Base-by-base conservation (phyloP, 1,284 basidiomycete species). In the Ustanciosporium gigantosporum region DNA sequence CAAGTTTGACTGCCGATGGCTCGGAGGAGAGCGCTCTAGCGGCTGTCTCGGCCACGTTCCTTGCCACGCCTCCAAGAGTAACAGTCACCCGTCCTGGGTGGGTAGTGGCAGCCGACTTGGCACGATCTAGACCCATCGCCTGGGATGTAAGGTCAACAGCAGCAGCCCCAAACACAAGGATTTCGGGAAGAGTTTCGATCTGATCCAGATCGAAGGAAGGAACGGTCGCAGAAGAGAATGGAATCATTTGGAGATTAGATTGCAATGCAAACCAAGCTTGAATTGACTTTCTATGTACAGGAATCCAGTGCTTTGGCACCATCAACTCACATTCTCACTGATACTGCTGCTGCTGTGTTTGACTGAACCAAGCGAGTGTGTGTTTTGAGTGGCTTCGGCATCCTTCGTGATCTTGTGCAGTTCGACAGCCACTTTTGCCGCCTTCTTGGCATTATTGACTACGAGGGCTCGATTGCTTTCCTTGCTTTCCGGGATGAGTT, bases 11-110 rank as follows among this genome's bases (percentile, higher is more conserved):
- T 0, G 46, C 38, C 4, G 22, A 20, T 25, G n/a, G 25, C n/a
- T 29, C 19, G n/a, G 36, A 16, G 23, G 31, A 1, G 45, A 86
- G 77, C 7, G 87, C 74, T 19, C 87, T 83, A 66, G 88, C 85
- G 2, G 91, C 84, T 1, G 91, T 90, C 74, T 95, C 90, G 1
- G 93, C 90, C 37, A 98, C 86, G 76, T 99, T 99, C 20, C 93
- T 85, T 0, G 85, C 92, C 3, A 99, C 95, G 13, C 95, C 95
- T 2, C 95, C 95, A 0, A 90, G 81, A 0, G 88, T 84, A 22
- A 93, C 66, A 2, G 81, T 80, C 14, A 97, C 84, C 2, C 74
- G 80, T 8, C 94, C 95, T 0, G 91, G 90, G 6, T 84, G 83
- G 0, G 95, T 98, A 0, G 91, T 70, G 0, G 59, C 60, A n/a